Conservation (phyloP, 73 alveolate species). For the Stentor roeselii region DNA sequence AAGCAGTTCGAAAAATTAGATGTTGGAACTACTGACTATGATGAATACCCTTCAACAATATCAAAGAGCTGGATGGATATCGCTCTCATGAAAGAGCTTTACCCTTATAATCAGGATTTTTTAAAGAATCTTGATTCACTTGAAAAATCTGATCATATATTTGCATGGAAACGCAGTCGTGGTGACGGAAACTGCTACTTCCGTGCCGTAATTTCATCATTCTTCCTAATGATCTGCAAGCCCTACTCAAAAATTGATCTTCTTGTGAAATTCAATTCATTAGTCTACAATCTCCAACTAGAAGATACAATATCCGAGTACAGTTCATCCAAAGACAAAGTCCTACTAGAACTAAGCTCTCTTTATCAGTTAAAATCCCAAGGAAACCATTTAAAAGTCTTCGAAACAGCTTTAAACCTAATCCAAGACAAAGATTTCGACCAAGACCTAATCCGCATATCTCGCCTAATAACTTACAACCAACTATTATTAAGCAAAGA, state of each 20-base stretch:
- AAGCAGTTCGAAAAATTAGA: too few species aligned
- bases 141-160: neutral
- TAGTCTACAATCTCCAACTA: neutral
- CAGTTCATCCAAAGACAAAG: neutral
- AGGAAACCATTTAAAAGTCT: neutral
- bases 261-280: neutral
- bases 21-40: too few species aligned
- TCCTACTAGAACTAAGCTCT: neutral
- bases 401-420: neutral
- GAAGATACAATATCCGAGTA: neutral
- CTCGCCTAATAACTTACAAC: neutral
- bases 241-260: neutral
- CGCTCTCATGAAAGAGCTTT: neutral
- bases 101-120: neutral
- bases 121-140: neutral
- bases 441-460: neutral
- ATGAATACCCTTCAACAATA: slow-evolving; percentile 14
- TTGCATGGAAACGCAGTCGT: slow-evolving; percentile 13
- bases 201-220: neutral
- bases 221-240: neutral
- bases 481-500: neutral
- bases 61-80: neutral
- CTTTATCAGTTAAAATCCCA: too few species aligned
- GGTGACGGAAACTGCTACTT: slow-evolving; percentile 27
- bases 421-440: neutral